Base-by-base conservation (phyloP, 768 basidiomycete species). In the Agrocybe praecox region DNA sequence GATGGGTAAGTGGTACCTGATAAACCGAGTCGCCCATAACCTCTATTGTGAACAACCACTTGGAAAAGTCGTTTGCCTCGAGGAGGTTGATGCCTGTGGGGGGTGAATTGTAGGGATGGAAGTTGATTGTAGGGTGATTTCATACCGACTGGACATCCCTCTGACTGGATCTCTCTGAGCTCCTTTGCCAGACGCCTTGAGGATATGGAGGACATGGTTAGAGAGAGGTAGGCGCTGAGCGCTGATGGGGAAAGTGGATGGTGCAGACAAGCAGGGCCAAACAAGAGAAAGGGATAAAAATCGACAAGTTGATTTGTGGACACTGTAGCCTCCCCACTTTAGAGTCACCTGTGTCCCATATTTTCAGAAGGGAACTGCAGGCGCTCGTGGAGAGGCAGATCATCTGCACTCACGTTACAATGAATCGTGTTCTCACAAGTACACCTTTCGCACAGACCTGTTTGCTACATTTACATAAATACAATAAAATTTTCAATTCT, bases 41-140 rank as follows among this genome's bases (percentile, higher is more conserved):
- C 69, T 92, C 85, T 66, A 95, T 85, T 2, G 86, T 81, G 66
- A 95, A 85, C 64, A 78, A 70, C 93, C 93, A 95, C 24, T 80
- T 86, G 60, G 80, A 72, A 63, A 93, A 87, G 73, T 94, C 86
- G 52, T 93, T 89, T 4, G 92, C 90, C 52, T 81, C 79, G 42
- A 90, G 65, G 22, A 94, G 79, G 55, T 75, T 82, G 63, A 94
- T 92, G 34, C 93, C 92, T 90, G 65, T 6, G 51, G 14, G 33
- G 22, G 40, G 15, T 24, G 15, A 51, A 19, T 42, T 3, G 23
- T 22, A 23, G 6, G 7, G 19, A 17, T 43, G 26, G 11, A 46
- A 29, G 42, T 11, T 15, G 26, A 29, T 45, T 52, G 3, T 17
- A 26, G 17, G 15, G 22, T 26, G 40, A 18, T 17, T 64, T 78